A percentile compares a stretch with the other conserved stretches of the same genome.
Evolutionary conservation across 2,329 filamentous ascomycete species (phyloP).

Genomic region (Teratosphaeria gauchensis): DNA sequence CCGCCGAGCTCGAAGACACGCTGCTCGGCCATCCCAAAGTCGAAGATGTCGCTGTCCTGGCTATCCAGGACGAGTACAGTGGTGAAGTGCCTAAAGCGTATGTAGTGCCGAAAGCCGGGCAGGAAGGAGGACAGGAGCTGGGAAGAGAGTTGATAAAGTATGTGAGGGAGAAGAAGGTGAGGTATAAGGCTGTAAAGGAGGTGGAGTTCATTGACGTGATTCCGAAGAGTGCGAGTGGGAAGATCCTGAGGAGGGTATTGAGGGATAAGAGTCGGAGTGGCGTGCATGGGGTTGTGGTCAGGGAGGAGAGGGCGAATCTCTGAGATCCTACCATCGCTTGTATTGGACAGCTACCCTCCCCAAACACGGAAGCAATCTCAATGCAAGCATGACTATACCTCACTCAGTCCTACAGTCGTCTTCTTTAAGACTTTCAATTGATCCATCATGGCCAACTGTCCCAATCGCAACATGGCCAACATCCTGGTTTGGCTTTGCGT

Average conservation of each 20-base stretch:
- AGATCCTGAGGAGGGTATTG: slow-evolving; percentile 58
- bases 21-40: slow-evolving; percentile 48
- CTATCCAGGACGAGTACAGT: slow-evolving; percentile 44
- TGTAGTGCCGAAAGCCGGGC: slow-evolving; percentile 37
- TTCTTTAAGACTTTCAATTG: too few relatives aligned
- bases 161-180: slow-evolving; percentile 57
- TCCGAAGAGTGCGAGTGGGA: slow-evolving; percentile 65
- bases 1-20: slow-evolving; percentile 53
- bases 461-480: too few relatives aligned
- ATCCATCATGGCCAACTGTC: too few relatives aligned
- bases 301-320: slow-evolving; percentile 26
- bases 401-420: too few relatives aligned
- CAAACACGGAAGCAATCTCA: too few relatives aligned
- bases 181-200: slow-evolving; percentile 58
- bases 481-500: too few relatives aligned
- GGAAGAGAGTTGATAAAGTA: slow-evolving; percentile 46
- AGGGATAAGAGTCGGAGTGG: slow-evolving; percentile 35
- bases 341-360: too few relatives aligned
- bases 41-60: slow-evolving; percentile 48
- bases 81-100: slow-evolving; percentile 51
- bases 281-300: slow-evolving; percentile 22
- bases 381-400: too few relatives aligned
- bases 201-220: slow-evolving; percentile 57
- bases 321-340: background rate
- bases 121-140: slow-evolving; percentile 17